phyloP scores from a whole-genome alignment of 2,329 filamentous ascomycete genomes.

The Corinectria fuckeliana region DNA sequence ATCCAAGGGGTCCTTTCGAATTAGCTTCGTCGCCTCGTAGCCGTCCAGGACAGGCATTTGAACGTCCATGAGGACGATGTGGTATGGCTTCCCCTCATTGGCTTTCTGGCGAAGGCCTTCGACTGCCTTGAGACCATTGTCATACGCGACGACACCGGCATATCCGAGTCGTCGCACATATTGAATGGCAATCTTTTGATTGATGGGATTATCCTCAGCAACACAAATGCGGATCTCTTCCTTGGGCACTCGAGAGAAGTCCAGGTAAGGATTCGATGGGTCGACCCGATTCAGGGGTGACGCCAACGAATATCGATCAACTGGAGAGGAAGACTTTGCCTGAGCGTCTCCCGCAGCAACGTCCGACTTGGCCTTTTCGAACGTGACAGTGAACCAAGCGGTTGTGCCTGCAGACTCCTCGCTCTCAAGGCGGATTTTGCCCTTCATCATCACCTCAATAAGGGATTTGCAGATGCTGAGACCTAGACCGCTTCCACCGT shows the following conservation, averaged over 20 bases:
- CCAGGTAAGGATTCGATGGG: conserved; percentile 58
- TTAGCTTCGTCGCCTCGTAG: conserved; percentile 85
- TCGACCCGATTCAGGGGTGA: conserved; percentile 46
- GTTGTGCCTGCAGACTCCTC: conserved; percentile 73
- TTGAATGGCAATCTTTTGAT: conserved; percentile 91
- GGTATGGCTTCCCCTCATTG: conserved; percentile 77
- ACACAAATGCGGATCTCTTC: conserved; percentile 87
- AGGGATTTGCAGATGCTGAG: conserved; percentile 94
- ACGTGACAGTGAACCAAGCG: conserved; percentile 81
- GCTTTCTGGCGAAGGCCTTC: conserved; percentile 81
- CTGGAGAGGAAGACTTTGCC: conserved; percentile 44
- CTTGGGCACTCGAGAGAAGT: conserved; percentile 76
- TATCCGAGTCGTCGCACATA: conserved; percentile 89
- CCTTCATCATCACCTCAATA: conserved; percentile 90
- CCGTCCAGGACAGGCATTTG: conserved; percentile 95
- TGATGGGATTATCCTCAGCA: conserved; percentile 94
- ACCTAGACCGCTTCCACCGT: conserved; percentile 89
- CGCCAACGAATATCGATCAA: conserved; percentile 44
- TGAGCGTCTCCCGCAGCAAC: conserved; percentile 63
- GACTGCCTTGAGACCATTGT: conserved; percentile 87
- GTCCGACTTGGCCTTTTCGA: conserved; percentile 77
- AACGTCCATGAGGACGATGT: conserved; percentile 93
- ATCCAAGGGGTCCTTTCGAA: conserved; percentile 78
- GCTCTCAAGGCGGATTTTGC: conserved; percentile 82
- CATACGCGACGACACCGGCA: conserved; percentile 80